Conservation (phyloP, 768 basidiomycete species). For the Neoboletus subvelutipes region DNA sequence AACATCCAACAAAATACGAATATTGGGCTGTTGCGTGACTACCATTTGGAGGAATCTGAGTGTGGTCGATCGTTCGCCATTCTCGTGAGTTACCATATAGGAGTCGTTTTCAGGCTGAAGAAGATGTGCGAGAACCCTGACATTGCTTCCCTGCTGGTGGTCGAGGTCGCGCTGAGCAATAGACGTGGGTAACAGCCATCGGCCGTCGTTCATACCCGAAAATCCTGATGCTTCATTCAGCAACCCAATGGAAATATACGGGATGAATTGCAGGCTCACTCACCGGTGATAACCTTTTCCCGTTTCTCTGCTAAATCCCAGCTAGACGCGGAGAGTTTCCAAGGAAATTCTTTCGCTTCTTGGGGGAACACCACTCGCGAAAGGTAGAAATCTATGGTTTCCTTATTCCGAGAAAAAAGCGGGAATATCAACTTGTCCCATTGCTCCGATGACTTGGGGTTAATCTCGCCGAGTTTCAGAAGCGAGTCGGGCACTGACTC, state of each 20-base stretch:
- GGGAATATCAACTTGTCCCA: constrained; percentile 4
- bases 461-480: neutral
- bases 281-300: constrained; percentile 4
- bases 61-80: neutral
- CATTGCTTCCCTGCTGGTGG: constrained; percentile 40
- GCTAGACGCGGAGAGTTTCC: constrained; percentile 27
- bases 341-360: constrained; percentile 31
- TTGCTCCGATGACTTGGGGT: constrained; percentile 6
- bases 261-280: neutral
- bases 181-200: constrained; percentile 36
- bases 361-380: constrained; percentile 35
- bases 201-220: constrained; percentile 39
- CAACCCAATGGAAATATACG: neutral
- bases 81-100: constrained; percentile 7
- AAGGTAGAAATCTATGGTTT: constrained; percentile 15
- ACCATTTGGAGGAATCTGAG: constrained; percentile 27
- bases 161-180: constrained; percentile 30
- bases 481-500: neutral
- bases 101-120: constrained; percentile 20
- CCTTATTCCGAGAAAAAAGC: constrained; percentile 1
- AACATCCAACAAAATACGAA: constrained; percentile 37
- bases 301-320: constrained; percentile 38
- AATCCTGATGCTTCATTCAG: constrained; percentile 25
- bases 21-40: constrained; percentile 30
- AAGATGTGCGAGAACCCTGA: constrained; percentile 31